Evolutionary conservation across 148 eudicot genomes (phyloP), one percentile per base, ranked within the genome.

Genomic region (Dianthus caryophyllus): DNA sequence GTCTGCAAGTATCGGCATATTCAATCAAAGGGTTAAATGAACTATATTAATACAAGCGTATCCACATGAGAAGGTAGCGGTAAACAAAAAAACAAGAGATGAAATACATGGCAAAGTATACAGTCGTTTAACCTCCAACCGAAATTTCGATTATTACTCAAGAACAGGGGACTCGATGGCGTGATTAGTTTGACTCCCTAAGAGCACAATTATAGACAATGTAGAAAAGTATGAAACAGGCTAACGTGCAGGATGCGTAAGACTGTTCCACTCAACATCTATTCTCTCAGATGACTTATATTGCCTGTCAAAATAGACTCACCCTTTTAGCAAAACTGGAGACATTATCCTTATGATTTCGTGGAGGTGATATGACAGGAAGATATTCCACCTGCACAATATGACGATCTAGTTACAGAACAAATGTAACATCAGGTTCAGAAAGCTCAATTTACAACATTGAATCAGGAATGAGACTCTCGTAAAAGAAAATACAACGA

Each of bases 351-450:
- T 88, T 90, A 56, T 76, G 87, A 80, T 73, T 83, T 58, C 83
- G 88, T 12, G 61, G 54, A 50, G 97, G 89, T 41, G 49, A 68
- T 36, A 88, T 66, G 36, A 88, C 83, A 55, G 97, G 97, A 68
- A 91, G 97, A 81, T 88, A 91, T 74, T 91, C 96, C 25, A 91
- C 85, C 97, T 91, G 85, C 53, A 49, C 67, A 57, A 59, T 61
- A 21, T 10, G n/a, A 64, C 18, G 22, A 29, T 65, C 47, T 26
- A 55, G 20, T 27, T 39, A 38, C 36, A 20, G 17, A 10, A 33
- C 30, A 10, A 68, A 2, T 20, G 17, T 5, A 39, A 30, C n/a
- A 17, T 74, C 25, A 62, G 47, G 21, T 39, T 24, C 41, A 63
- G 24, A 26, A 20, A 1, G 31, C 43, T 31, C 39, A 67, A 51